phyloP scores from a whole-genome alignment of 192 early-diverging fungal genomes.

The Fimicolochytrium jonesii region DNA sequence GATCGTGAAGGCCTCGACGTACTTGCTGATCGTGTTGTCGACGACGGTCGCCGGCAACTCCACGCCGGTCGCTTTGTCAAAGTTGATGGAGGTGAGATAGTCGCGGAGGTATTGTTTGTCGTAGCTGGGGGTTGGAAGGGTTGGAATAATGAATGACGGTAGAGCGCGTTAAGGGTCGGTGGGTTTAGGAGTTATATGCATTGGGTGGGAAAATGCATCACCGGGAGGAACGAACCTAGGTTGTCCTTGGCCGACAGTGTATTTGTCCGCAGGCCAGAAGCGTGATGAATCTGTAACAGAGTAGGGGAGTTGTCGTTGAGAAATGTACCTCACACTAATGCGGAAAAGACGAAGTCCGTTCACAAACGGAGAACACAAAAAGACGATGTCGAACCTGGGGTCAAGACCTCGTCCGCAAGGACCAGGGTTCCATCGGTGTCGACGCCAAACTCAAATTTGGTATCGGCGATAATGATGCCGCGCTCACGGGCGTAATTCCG shows the following conservation, averaged over 20 bases:
- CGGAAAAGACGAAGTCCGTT: neutral
- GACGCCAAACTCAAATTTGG: conserved; percentile 99
- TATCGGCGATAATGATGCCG: conserved; percentile 99
- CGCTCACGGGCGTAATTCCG: conserved; percentile 72
- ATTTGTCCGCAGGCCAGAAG: conserved; percentile 89
- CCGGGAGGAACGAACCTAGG: no score
- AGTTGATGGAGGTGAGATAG: conserved; percentile 79
- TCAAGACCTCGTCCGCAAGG: conserved; percentile 95
- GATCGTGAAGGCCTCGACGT: conserved; percentile 83
- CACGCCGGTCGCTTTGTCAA: conserved; percentile 85
- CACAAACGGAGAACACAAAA: neutral
- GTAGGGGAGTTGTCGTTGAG: no score
- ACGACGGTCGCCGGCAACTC: conserved; percentile 79
- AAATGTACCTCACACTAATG: neutral
- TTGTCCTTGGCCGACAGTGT: conserved; percentile 73
- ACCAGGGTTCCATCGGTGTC: conserved; percentile 75
- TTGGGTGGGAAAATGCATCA: no score
- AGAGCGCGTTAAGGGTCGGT: no score
- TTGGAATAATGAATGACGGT: neutral
- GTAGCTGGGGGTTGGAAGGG: conserved; percentile 66
- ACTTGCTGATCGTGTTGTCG: conserved; percentile 83
- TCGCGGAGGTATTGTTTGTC: conserved; percentile 98
- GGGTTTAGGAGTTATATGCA: no score
- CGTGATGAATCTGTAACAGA: conserved; percentile 88
- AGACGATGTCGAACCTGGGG: conserved; percentile 80